Base-by-base conservation (phyloP, 805 yeast species). In the Yarrowia keelungensis region DNA sequence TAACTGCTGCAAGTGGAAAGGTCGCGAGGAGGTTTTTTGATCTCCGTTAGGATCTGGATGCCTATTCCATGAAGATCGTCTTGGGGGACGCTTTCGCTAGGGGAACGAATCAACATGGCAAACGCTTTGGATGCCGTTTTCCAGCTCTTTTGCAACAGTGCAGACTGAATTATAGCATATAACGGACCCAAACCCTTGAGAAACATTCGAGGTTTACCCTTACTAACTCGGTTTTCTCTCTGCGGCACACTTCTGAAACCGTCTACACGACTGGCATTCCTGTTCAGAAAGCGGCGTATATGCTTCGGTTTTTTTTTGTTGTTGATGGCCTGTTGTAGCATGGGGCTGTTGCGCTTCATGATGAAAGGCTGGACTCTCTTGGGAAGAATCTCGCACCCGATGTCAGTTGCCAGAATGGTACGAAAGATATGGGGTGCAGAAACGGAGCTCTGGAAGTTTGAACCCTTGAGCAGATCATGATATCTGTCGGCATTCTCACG, bases 341-440 rank as follows among this genome's bases (percentile, higher is more conserved):
- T 15, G n/a, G 36, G 39, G n/a, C 62, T 56, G 22, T 41, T 56
- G n/a, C 62, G 46, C 35, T 56, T 56, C 62, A 56, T 26, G 22
- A 22, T 5, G 10, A 56, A 56, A 10, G 47, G 46, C 22, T 41
- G 47, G 4, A 56, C 15, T 2, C 19, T 11, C 5, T 15, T 16
- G 7, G 62, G 62, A 11, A 56, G 7, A 22, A 56, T 22, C 5
- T 56, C 62, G 8, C 47, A 56, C 5, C 62, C 62, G 47, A 41
- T 56, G 4, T 64, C 54, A 5, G 41, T 22, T 8, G 45, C 22
- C 38, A 38, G 2, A 10, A 47, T 8, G 1, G 64, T 7, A 5
- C 62, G 38, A 9, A 51, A 9, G n/a, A 11, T 8, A 5, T 36
- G 14, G 5, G 32, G 43, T 11, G 19, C 15, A 5, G 32, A 5